Evolutionary conservation across 2,329 filamentous ascomycete genomes (phyloP).

Genomic region (Claviceps humidiphila): DNA sequence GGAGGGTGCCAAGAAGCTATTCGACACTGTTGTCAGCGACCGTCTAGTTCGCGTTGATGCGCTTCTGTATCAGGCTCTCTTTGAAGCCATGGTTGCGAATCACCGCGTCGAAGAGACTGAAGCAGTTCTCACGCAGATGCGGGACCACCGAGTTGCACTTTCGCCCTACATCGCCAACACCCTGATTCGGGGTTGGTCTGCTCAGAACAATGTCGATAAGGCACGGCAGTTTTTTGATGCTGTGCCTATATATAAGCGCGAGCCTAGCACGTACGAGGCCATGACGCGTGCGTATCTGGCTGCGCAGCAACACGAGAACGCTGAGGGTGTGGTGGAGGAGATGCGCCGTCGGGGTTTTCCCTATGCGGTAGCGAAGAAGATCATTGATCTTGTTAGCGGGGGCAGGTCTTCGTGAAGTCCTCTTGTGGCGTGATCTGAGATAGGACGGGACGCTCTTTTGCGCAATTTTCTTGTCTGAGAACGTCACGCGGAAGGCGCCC

Average conservation of each 20-base stretch:
- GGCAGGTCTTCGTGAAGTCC: constrained; percentile 9
- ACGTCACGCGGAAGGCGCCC: too few relatives aligned
- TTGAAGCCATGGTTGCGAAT: constrained; percentile 94
- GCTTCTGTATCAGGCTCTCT: constrained; percentile 90
- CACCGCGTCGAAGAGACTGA: constrained; percentile 69
- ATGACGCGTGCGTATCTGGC: constrained; percentile 92
- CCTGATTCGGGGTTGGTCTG: constrained; percentile 91
- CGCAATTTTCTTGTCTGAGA: neutral
- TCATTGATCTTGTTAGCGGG: constrained; percentile 72
- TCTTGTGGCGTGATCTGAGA: too few relatives aligned
- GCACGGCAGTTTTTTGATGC: constrained; percentile 66
- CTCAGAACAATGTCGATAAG: constrained; percentile 66
- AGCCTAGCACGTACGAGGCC: constrained; percentile 96
- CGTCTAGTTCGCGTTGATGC: constrained; percentile 57
- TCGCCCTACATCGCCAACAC: constrained; percentile 98
- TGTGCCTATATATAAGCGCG: constrained; percentile 66
- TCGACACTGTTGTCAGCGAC: constrained; percentile 65
- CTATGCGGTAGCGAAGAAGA: constrained; percentile 82
- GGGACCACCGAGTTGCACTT: constrained; percentile 58
- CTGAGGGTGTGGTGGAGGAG: constrained; percentile 71
- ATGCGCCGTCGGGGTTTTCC: constrained; percentile 88
- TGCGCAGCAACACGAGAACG: constrained; percentile 64
- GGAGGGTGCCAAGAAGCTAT: constrained; percentile 65
- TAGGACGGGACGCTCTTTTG: constrained; percentile 2
- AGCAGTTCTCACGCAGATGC: constrained; percentile 64